phyloP scores from a whole-genome alignment of 768 basidiomycete species.

The Serpula lacrymans region DNA sequence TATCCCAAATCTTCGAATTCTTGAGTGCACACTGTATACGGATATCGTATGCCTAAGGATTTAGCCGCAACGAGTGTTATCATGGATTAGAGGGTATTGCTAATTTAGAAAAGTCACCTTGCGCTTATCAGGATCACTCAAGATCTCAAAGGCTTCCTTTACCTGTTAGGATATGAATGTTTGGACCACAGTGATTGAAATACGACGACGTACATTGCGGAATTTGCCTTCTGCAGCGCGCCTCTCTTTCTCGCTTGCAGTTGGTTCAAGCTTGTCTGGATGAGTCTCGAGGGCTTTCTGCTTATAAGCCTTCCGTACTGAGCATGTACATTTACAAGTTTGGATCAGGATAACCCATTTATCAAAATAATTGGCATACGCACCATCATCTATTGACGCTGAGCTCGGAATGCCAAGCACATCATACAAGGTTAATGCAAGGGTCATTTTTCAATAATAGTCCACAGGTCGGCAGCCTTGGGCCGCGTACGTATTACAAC shows the following conservation, averaged over 20 bases:
- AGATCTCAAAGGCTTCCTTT: conserved; percentile 56
- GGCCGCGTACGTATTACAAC: neutral
- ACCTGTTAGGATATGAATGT: conserved; percentile 38
- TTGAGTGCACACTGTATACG: conserved; percentile 28
- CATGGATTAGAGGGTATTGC: conserved; percentile 12
- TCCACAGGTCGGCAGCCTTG: neutral
- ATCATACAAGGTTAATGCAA: conserved; percentile 36
- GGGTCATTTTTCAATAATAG: conserved; percentile 17
- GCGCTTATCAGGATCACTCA: conserved; percentile 54
- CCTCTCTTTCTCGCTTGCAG: conserved; percentile 48
- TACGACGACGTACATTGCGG: conserved; percentile 47
- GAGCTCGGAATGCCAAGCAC: conserved; percentile 42
- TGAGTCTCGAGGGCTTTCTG: conserved; percentile 68
- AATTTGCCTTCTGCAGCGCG: conserved; percentile 55
- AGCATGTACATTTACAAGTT: neutral
- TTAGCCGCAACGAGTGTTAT: conserved; percentile 10
- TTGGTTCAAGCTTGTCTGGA: conserved; percentile 64
- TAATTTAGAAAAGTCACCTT: conserved; percentile 44
- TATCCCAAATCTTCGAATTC: conserved; percentile 25
- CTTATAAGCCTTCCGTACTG: conserved; percentile 68
- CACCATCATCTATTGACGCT: conserved; percentile 52
- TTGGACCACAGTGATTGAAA: conserved; percentile 15
- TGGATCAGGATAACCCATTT: neutral
- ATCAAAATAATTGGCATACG: conserved; percentile 13
- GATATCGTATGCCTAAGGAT: conserved; percentile 44